Base-by-base conservation (phyloP, 2,329 filamentous ascomycete genomes). In the Chaetomium globosum region DNA sequence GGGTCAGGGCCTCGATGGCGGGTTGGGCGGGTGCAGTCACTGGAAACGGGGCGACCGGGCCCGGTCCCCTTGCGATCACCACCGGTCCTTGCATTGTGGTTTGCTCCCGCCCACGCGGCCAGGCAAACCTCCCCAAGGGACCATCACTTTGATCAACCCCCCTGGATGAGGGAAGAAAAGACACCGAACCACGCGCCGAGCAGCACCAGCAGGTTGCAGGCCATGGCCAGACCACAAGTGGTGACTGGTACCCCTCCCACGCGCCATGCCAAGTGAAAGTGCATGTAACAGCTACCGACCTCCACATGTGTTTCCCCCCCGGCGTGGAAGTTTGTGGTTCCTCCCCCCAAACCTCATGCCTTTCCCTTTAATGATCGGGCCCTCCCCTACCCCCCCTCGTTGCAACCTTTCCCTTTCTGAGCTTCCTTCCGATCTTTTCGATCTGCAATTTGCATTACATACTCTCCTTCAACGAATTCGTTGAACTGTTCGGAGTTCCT, bases 381-480 rank as follows among this genome's bases (percentile, higher is more conserved):
- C 64, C 64, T 66, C 65, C 67, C 65, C 49, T 55, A 28, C 48
- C 33, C 53, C 33, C 53, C 33, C 16, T 39, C 46, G 13, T 61
- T 60, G 53, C 62, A 59, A 59, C 61, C 58, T 67, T 68, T 67
- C 67, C 60, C 48, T 64, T 65, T 62, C 55, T 63, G 59, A 60
- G 54, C 61, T 54, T 62, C 58, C 62, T 57, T 68, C 65, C 67
- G 61, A 64, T 63, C 61, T 51, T 67, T 23, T 61, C 59, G 65
- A 61, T 67, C 65, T 43, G 39, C n/a, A 23, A 48, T 48, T 48
- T 31, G 49, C 67, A 65, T 62, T 61, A 9, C 59, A 49, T 26
- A 63, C 69, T 68, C 64, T 72, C 70, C 68, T 69, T 73, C 65
- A 63, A 63, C 61, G 58, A 58, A 52, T 59, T 60, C 61, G 46